Evolutionary conservation across 371 early-diverging fungal species (phyloP).

Genomic region (Blakeslea trispora): DNA sequence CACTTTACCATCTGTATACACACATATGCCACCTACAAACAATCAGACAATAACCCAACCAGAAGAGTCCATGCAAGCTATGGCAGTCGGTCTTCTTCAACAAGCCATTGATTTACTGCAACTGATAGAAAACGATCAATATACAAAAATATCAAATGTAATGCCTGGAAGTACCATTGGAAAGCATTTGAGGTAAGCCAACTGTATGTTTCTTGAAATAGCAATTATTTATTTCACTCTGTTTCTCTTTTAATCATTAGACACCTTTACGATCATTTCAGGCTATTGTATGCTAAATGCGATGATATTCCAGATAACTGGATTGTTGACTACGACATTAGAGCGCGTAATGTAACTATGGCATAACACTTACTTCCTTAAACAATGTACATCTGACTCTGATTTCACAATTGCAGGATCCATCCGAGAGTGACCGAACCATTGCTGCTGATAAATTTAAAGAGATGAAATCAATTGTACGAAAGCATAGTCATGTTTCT

Average conservation of each 20-base stretch:
- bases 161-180: slow-evolving; percentile 68
- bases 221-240: neutral
- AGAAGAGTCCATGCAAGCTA: slow-evolving; percentile 2
- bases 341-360: slow-evolving; percentile 46
- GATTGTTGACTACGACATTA: slow-evolving; percentile 48
- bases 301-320: slow-evolving; percentile 23
- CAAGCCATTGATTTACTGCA: slow-evolving; percentile 21
- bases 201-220: too few species aligned
- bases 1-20: neutral
- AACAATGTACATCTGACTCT: too few species aligned
- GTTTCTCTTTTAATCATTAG: too few species aligned
- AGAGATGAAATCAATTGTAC: slow-evolving; percentile 18
- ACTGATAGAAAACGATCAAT: slow-evolving; percentile 21
- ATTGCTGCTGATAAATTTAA: slow-evolving; percentile 34
- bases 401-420: too few species aligned
- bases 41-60: neutral
- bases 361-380: too few species aligned
- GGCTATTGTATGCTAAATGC: slow-evolving; percentile 29
- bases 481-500: slow-evolving; percentile 6
- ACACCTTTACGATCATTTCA: slow-evolving; percentile 48
- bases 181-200: slow-evolving; percentile 63
- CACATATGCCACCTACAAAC: too few species aligned
- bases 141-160: slow-evolving; percentile 47
- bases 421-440: slow-evolving; percentile 39
- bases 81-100: slow-evolving; percentile 14